phyloP scores from a whole-genome alignment of 1,284 basidiomycete genomes.

The Malassezia psittaci region DNA sequence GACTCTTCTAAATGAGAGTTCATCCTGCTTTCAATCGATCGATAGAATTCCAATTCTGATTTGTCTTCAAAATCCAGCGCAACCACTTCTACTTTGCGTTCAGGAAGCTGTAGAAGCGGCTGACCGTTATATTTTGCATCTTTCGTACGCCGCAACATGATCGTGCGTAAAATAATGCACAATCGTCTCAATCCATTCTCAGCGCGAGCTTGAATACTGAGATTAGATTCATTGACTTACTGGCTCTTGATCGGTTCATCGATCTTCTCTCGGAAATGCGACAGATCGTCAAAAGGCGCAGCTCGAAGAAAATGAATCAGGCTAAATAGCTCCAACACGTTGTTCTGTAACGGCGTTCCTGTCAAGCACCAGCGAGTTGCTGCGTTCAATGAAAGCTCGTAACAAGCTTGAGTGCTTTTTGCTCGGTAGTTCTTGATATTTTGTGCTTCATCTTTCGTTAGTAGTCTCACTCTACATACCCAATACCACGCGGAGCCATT shows the following conservation, averaged over 20 bases:
- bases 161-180: slow-evolving; percentile 67
- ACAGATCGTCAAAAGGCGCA: slow-evolving; percentile 69
- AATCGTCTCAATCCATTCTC: slow-evolving; percentile 42
- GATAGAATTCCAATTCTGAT: slow-evolving; percentile 73
- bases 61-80: slow-evolving; percentile 50
- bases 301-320: slow-evolving; percentile 79
- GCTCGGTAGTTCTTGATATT: slow-evolving; percentile 89
- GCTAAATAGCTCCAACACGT: slow-evolving; percentile 76
- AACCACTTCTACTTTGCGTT: slow-evolving; percentile 62
- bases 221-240: not conserved
- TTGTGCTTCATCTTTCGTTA: slow-evolving; percentile 65
- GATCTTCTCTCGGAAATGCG: slow-evolving; percentile 67
- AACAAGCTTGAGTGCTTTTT: slow-evolving; percentile 67
- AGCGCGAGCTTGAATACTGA: slow-evolving; percentile 29
- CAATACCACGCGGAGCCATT: slow-evolving; percentile 76
- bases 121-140: slow-evolving; percentile 62
- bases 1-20: slow-evolving; percentile 54
- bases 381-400: slow-evolving; percentile 53
- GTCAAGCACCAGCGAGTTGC: slow-evolving; percentile 47
- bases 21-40: slow-evolving; percentile 65
- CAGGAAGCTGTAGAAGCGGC: slow-evolving; percentile 71
- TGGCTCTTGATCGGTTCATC: slow-evolving; percentile 58
- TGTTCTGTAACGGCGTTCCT: slow-evolving; percentile 60
- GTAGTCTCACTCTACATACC: slow-evolving; percentile 52
- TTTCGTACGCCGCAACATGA: slow-evolving; percentile 87